Evolutionary conservation across 192 early-diverging fungal species (phyloP), one percentile per base, ranked within the genome.

Genomic region (Chytriomyces sp.): DNA sequence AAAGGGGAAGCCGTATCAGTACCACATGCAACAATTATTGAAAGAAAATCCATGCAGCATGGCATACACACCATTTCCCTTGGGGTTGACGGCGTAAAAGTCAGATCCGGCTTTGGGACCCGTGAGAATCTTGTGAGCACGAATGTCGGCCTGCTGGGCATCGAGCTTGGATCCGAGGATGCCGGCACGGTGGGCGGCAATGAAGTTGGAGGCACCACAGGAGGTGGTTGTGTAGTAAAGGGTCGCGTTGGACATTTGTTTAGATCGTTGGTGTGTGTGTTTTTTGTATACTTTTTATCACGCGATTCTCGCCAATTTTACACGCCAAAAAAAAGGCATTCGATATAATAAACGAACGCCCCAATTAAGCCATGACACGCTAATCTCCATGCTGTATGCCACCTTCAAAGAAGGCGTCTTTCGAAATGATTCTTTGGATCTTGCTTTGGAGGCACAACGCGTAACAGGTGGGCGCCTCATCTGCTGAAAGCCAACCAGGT

Each of bases 151-250:
- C 50, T 74, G 35, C 18, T 67, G 50, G 20, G 80, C 64, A 18
- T 75, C 64, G 8, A 81, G 61, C 53, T 82, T 82, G 18, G 46
- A 50, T 4, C 45, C 45, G 23, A 75, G 35, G 43, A 81, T 63
- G 13, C 80, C 80, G 16, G 80, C 80, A 5, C 57, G 77, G 71
- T 82, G 77, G 26, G 80, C 80, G 0, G 60, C 28, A 24, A 81
- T 77, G 63, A 48, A 81, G 49, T 50, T 64, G 48, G 80, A 5
- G n/a, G 79, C 80, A 5, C 67, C 79, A 48, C 79, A 81, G 5
- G 67, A 74, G 8, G 67, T 76, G 8, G 66, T 28, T 9, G 79
- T 57, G 57, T 67, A 81, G 60, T 81, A 81, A 44, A 81, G 69
- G 0, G 69, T 81, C 10, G 61, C 79, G 20, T 35, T 35, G 35